A percentile compares a stretch with the other conserved stretches of the same genome.
Conservation (phyloP, 176 grass and related monocot genomes). For the Rhipidocladum racemiflorum region DNA sequence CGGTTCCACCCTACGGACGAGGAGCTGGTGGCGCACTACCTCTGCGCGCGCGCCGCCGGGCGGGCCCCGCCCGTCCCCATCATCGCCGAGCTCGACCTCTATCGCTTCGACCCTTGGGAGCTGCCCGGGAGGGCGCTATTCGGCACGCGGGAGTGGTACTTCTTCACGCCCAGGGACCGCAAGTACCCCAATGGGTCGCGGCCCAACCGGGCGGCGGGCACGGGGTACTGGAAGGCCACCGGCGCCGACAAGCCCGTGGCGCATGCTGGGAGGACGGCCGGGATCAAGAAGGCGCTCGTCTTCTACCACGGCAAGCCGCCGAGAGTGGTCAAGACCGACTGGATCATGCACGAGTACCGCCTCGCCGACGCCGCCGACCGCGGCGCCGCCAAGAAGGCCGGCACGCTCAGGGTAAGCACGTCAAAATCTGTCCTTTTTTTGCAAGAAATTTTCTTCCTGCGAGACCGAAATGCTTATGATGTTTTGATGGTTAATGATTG, state of each 20-base stretch:
- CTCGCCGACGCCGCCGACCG: conserved; percentile 44
- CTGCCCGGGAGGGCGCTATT: conserved; percentile 63
- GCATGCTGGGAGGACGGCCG: conserved; percentile 13
- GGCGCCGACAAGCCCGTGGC: conserved; percentile 53
- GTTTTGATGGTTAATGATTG: background rate
- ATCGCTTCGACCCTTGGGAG: conserved; percentile 73
- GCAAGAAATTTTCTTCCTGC: background rate
- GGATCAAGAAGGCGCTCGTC: conserved; percentile 95
- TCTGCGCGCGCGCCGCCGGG: conserved; percentile 45
- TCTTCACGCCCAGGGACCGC: conserved; percentile 53
- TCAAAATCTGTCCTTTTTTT: background rate
- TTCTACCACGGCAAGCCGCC: conserved; percentile 71
- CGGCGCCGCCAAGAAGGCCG: conserved; percentile 40
- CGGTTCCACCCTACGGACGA: conserved; percentile 96
- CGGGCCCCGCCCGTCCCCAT: conserved; percentile 35
- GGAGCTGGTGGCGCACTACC: conserved; percentile 77
- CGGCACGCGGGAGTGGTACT: conserved; percentile 62
- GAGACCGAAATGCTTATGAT: background rate
- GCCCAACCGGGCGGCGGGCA: conserved; percentile 44
- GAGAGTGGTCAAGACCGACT: conserved; percentile 82
- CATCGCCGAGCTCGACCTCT: conserved; percentile 91
- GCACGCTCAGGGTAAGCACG: conserved; percentile 47
- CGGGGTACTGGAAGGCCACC: conserved; percentile 66
- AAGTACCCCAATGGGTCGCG: conserved; percentile 54
- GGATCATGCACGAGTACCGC: conserved; percentile 96